Evolutionary conservation across 2,329 filamentous ascomycete species (phyloP).

Genomic region (Botryotinia calthae): DNA sequence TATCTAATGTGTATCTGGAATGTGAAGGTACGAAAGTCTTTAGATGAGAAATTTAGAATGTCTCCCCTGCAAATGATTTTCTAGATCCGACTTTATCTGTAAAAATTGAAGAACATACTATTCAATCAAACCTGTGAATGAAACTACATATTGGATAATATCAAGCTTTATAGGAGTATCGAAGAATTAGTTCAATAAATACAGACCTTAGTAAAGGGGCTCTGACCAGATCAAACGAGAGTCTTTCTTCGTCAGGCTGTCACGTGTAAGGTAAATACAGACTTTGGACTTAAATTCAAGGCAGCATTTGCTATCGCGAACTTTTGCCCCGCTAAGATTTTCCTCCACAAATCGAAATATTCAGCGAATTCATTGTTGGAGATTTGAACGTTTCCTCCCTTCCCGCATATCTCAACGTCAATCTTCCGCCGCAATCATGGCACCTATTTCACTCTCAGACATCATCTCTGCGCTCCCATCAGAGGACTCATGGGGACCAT

Average conservation of each 20-base stretch:
- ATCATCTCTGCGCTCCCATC: conserved; percentile 71
- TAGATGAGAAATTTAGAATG: background rate
- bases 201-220: background rate
- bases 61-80: background rate
- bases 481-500: conserved; percentile 83
- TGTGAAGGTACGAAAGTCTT: background rate
- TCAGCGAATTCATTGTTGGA: conserved; percentile 22
- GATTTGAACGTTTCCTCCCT: conserved; percentile 11
- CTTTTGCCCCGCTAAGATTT: conserved; percentile 28
- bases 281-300: background rate
- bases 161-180: background rate
- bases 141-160: background rate
- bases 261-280: background rate
- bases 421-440: conserved; percentile 43
- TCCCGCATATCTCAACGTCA: conserved; percentile 20
- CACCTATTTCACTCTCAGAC: conserved; percentile 56
- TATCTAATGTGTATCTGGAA: background rate
- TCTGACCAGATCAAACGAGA: background rate
- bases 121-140: background rate
- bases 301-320: background rate
- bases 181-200: background rate
- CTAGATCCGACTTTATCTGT: background rate
- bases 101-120: background rate
- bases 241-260: background rate
- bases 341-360: conserved; percentile 33